Conservation (phyloP, 495 filamentous ascomycete genomes). For the Polyplosphaeria fusca region DNA sequence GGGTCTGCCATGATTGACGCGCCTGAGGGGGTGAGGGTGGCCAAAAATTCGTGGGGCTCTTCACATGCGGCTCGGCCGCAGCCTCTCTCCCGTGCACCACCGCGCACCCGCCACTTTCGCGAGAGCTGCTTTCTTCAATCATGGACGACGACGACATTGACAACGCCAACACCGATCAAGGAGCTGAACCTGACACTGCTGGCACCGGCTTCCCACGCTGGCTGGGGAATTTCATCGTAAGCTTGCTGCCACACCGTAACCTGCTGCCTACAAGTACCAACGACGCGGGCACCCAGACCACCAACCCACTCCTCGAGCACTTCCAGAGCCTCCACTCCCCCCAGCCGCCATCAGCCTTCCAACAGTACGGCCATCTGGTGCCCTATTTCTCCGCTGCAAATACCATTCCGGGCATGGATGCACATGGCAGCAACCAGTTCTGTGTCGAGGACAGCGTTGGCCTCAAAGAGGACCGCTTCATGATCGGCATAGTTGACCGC, state of each 20-base stretch:
- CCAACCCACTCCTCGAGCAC: neutral
- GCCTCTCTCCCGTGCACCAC: neutral
- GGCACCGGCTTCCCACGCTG: neutral
- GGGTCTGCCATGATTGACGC: constrained; percentile 59
- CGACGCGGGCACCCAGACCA: neutral
- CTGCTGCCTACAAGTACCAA: neutral
- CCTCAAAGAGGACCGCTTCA: constrained; percentile 27
- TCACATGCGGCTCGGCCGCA: constrained; percentile 13
- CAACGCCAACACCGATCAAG: neutral
- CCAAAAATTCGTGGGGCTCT: neutral
- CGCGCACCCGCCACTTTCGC: neutral
- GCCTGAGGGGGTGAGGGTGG: neutral
- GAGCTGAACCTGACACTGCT: neutral
- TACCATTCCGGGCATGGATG: neutral
- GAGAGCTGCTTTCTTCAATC: neutral
- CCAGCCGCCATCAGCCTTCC: neutral
- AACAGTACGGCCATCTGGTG: neutral
- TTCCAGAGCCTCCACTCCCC: too few species aligned
- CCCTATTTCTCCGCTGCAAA: neutral
- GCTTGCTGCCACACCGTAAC: neutral
- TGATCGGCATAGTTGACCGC: constrained; percentile 39
- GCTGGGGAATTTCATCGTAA: neutral
- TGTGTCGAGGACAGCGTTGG: constrained; percentile 38
- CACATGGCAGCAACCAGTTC: constrained; percentile 16
- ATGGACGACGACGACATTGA: neutral